Evolutionary conservation across 148 eudicot species (phyloP).

Genomic region (Amaranthus hypochondriacus): DNA sequence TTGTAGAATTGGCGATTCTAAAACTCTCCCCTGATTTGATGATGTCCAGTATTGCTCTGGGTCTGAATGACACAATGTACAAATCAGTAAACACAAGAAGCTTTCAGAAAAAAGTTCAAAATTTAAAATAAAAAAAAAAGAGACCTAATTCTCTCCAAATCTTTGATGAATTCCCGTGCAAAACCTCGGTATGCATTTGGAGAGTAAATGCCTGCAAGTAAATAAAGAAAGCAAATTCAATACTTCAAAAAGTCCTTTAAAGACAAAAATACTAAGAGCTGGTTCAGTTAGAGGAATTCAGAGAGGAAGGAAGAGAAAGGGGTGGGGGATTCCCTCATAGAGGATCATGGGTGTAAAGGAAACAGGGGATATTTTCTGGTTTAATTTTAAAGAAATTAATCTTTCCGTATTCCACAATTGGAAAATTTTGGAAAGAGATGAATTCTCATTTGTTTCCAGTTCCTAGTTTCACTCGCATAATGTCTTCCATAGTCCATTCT

Average conservation of each 20-base stretch:
- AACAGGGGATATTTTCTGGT: too few relatives aligned
- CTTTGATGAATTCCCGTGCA: constrained; percentile 97
- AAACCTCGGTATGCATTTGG: constrained; percentile 99
- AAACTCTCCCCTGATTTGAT: constrained; percentile 93
- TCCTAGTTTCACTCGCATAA: too few relatives aligned
- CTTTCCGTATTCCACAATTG: too few relatives aligned
- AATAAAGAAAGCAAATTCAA: background rate
- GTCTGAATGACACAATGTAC: constrained; percentile 39
- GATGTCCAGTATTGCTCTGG: constrained; percentile 93
- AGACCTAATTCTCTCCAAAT: constrained; percentile 93
- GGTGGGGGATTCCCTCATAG: too few relatives aligned
- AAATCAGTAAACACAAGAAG: constrained; percentile 12
- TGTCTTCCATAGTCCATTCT: too few relatives aligned
- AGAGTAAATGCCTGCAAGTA: constrained; percentile 78
- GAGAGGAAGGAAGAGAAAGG: too few relatives aligned
- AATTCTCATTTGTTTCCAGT: too few relatives aligned
- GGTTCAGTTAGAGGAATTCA: too few relatives aligned
- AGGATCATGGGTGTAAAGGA: too few relatives aligned
- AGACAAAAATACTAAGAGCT: too few relatives aligned
- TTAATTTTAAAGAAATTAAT: too few relatives aligned
- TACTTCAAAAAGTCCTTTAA: background rate
- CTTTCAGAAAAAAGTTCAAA: background rate
- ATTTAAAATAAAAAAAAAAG: background rate
- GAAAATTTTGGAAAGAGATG: too few relatives aligned
- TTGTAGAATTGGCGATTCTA: constrained; percentile 82